phyloP scores from a whole-genome alignment of 164 flowering plant species.

The Dillenia turbinata region DNA sequence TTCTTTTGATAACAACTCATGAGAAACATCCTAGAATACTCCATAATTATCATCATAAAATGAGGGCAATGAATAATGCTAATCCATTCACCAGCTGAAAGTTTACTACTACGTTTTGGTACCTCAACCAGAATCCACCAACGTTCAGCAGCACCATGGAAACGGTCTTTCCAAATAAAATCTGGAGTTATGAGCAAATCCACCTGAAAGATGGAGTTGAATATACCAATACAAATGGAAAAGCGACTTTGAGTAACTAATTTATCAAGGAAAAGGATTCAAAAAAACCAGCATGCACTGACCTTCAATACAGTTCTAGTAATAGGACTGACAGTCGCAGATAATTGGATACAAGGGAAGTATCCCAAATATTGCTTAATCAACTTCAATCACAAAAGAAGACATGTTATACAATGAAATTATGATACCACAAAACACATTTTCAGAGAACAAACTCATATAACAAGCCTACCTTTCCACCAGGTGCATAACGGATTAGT shows the following conservation, averaged over 20 bases:
- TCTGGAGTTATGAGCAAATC: slow-evolving; percentile 83
- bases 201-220: slow-evolving; percentile 39
- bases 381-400: slow-evolving; percentile 38
- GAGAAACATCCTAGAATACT: no score
- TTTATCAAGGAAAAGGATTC: neutral
- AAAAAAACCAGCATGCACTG: slow-evolving; percentile 4
- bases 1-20: no score
- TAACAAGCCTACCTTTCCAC: slow-evolving; percentile 65
- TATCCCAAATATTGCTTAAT: slow-evolving; percentile 84
- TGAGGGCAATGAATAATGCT: no score
- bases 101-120: neutral
- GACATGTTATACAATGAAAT: neutral
- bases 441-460: neutral
- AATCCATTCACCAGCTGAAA: no score
- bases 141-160: slow-evolving; percentile 76
- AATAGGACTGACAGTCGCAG: slow-evolving; percentile 95
- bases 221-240: neutral
- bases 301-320: slow-evolving; percentile 99
- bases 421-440: neutral
- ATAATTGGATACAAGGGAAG: slow-evolving; percentile 76
- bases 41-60: no score
- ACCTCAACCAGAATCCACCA: slow-evolving; percentile 99
- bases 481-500: slow-evolving; percentile 80
- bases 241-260: neutral
- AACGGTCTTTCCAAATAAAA: slow-evolving; percentile 95